Evolutionary conservation across 805 yeast genomes (phyloP), one percentile per base, ranked within the genome.

Genomic region (Hanseniaspora osmophila): DNA sequence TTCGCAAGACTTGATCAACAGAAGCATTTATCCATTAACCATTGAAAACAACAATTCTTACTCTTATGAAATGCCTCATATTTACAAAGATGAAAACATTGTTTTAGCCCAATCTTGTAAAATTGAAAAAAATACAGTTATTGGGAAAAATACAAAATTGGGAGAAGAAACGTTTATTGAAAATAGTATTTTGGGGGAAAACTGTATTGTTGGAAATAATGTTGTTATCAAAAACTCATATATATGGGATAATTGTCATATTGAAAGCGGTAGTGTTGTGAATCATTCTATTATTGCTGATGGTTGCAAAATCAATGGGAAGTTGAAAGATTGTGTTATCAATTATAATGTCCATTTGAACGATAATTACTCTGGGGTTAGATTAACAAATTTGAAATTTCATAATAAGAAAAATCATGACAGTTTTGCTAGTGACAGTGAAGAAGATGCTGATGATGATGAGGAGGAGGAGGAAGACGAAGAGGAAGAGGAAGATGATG

Each of bases 11-110:
- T 76, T 88, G 37, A 67, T 92, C 45, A 86, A 87, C 18, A 77
- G 97, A 59, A 92, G 95, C 85, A 74, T 90, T 48, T 90, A 86
- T 57, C 98, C 98, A 22, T 67, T 90, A 45, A 85, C 80, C 15
- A 90, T 95, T 2, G 97, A 90, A 52, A 77, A 73, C 29, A 78
- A 73, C 54, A 86, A 83, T 56, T 73, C 84, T 1, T 92, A 84
- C 59, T 66, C 78, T 2, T 86, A 86, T 62, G 94, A 82, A 55
- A 73, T 81, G 44, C 82, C 84, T 45, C 94, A 92, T 61, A 75
- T 90, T 44, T 92, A 92, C 63, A 87, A 87, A 63, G 48, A 42
- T 19, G 96, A 88, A 58, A 82, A 80, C 52, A 90, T 90, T n/a
- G 78, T 86, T 9, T 70, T 90, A 52, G 95, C 96, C 0, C 96